phyloP scores from a whole-genome alignment of 352 stramenopile genomes.

The Elongisporangium senticosum region DNA sequence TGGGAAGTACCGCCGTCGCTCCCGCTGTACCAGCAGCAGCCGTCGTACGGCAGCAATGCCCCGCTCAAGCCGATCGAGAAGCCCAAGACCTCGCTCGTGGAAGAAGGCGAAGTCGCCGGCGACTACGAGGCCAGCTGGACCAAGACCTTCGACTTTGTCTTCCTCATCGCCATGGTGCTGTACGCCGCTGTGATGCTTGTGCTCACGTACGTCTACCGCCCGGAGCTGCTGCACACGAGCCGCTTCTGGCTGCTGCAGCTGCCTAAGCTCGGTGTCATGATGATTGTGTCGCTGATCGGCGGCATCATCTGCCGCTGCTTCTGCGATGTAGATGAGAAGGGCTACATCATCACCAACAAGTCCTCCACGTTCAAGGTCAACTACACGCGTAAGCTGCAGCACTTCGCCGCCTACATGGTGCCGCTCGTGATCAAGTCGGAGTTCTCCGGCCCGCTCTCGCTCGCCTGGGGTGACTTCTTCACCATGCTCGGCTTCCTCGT shows the following conservation, averaged over 20 bases:
- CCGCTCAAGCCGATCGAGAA: constrained; percentile 27
- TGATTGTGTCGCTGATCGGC: constrained; percentile 59
- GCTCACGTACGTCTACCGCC: constrained; percentile 58
- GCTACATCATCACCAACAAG: constrained; percentile 85
- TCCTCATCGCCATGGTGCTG: constrained; percentile 48
- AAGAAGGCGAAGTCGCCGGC: constrained; percentile 58
- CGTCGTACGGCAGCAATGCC: constrained; percentile 34
- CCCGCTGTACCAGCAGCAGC: constrained; percentile 23
- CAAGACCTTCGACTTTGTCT: constrained; percentile 56
- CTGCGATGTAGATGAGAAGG: constrained; percentile 72
- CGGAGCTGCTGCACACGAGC: constrained; percentile 35
- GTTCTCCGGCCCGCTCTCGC: constrained; percentile 46
- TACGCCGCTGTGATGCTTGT: constrained; percentile 45
- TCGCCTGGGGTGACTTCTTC: constrained; percentile 82
- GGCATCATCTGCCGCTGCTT: constrained; percentile 76
- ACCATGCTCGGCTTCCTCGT: constrained; percentile 77
- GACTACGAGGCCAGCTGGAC: constrained; percentile 49
- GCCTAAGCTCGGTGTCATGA: constrained; percentile 72
- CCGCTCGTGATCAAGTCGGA: constrained; percentile 71
- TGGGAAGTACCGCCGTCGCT: constrained; percentile 42
- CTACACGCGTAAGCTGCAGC: constrained; percentile 84
- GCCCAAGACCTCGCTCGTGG: constrained; percentile 47
- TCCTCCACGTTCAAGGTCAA: constrained; percentile 85
- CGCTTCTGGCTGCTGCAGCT: constrained; percentile 63
- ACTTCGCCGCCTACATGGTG: constrained; percentile 80